A percentile compares a stretch with the other conserved stretches of the same genome.
phyloP scores from a whole-genome alignment of 2,329 filamentous ascomycete genomes.

The Aspergillus cejpii region DNA sequence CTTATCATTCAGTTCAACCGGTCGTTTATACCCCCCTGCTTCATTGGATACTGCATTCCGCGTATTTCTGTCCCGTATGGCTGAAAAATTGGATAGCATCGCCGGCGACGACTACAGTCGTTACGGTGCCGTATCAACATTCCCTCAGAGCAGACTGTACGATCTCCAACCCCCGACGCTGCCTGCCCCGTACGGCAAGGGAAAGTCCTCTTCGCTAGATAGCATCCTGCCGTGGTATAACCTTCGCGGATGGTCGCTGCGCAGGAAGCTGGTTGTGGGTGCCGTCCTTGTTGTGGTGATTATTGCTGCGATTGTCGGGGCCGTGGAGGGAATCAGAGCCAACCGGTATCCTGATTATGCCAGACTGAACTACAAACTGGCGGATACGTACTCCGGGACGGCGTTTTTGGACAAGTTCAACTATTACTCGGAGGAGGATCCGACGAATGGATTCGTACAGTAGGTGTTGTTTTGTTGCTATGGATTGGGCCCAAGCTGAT shows the following conservation, averaged over 20 bases:
- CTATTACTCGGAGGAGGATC: slow-evolving; percentile 42
- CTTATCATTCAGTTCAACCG: no score
- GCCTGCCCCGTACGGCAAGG: slow-evolving; percentile 10
- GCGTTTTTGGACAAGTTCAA: slow-evolving; percentile 44
- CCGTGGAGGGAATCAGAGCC: slow-evolving; percentile 31
- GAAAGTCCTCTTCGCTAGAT: slow-evolving; percentile 3
- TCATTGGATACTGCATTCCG: slow-evolving; percentile 1
- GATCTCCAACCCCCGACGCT: slow-evolving; percentile 15
- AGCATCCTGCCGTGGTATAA: slow-evolving; percentile 38
- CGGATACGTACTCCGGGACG: slow-evolving; percentile 38
- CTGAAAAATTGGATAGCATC: slow-evolving; percentile 8
- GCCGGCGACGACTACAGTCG: slow-evolving; percentile 16
- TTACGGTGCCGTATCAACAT: slow-evolving; percentile 18
- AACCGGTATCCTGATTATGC: slow-evolving; percentile 43
- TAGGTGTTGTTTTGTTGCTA: slow-evolving; percentile 34
- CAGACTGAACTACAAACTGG: slow-evolving; percentile 35
- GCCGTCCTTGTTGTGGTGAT: slow-evolving; percentile 40
- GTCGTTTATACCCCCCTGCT: no score
- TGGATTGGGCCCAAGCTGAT: neutral
- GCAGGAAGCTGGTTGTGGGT: slow-evolving; percentile 44
- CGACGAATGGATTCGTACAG: slow-evolving; percentile 42
- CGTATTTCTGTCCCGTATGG: slow-evolving; percentile 6
- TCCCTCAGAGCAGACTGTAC: slow-evolving; percentile 15
- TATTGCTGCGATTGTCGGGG: slow-evolving; percentile 45
- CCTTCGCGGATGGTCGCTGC: slow-evolving; percentile 49